Percentiles rank a stretch among this genome's conserved stretches.
Conservation (phyloP, 768 basidiomycete species). For the Mrakia hoshinonis region DNA sequence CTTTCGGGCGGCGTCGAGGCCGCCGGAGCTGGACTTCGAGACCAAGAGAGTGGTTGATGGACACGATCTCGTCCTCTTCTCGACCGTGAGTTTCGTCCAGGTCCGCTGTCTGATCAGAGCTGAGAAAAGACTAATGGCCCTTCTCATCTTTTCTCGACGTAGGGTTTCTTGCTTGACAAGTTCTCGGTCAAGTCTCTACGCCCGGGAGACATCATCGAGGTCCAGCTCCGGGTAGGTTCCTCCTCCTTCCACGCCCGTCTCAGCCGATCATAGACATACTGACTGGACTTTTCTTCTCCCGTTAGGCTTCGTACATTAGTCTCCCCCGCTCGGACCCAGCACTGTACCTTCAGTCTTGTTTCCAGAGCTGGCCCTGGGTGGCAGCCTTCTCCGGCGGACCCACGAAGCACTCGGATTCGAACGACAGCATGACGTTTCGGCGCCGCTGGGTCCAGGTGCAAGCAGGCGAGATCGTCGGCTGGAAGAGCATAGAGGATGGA, state of each 20-base stretch:
- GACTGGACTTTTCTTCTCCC: background rate
- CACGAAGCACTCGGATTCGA: slow-evolving; percentile 1
- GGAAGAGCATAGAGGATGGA: background rate
- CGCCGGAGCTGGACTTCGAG: background rate
- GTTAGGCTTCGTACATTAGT: background rate
- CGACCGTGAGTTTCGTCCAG: background rate
- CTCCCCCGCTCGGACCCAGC: background rate
- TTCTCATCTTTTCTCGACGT: background rate
- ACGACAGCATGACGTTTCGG: background rate
- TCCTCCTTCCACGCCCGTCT: background rate
- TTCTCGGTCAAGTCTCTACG: background rate
- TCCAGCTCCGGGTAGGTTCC: background rate
- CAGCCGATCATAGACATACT: background rate
- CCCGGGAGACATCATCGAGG: background rate
- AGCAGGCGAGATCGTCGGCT: background rate
- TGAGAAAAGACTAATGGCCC: background rate
- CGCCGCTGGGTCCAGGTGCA: background rate
- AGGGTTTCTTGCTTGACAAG: slow-evolving; percentile 3
- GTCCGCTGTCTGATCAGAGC: background rate
- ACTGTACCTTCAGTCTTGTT: background rate
- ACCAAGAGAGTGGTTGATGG: background rate
- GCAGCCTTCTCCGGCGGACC: background rate
- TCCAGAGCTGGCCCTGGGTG: background rate
- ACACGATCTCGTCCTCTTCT: background rate
- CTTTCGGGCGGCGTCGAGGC: background rate